Evolutionary conservation across 345 rosid genomes (phyloP).

Genomic region (Murraya koenigii): DNA sequence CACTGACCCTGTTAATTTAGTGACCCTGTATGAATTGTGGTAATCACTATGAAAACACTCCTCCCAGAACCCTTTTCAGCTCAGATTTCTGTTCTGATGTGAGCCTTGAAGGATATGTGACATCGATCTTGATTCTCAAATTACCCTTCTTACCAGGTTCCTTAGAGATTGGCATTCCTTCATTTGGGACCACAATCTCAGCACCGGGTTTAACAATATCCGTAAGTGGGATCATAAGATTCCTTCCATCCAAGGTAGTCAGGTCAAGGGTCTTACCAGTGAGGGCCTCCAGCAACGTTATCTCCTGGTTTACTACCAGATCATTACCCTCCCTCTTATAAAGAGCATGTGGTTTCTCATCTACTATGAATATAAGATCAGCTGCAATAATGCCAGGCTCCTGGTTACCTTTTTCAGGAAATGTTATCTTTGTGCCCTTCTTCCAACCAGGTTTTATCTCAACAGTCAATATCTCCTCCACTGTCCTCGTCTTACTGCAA

Average conservation of each 20-base stretch:
- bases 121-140: slow-evolving; percentile 75
- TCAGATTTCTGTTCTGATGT: slow-evolving; percentile 79
- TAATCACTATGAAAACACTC: slow-evolving; percentile 39
- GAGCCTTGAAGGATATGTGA: slow-evolving; percentile 77
- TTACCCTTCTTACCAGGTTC: slow-evolving; percentile 83
- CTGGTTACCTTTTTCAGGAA: slow-evolving; percentile 84
- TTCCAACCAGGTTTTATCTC: slow-evolving; percentile 98
- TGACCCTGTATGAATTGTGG: slow-evolving; percentile 17
- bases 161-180: slow-evolving; percentile 92
- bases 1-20: not conserved
- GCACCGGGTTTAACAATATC: slow-evolving; percentile 75
- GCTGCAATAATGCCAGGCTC: slow-evolving; percentile 79
- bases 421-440: slow-evolving; percentile 91
- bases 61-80: slow-evolving; percentile 70
- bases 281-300: slow-evolving; percentile 82
- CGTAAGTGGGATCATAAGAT: slow-evolving; percentile 60
- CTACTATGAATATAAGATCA: slow-evolving; percentile 70
- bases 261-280: slow-evolving; percentile 73
- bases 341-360: slow-evolving; percentile 81
- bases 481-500: slow-evolving; percentile 50
- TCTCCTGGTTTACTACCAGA: slow-evolving; percentile 63
- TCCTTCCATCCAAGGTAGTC: slow-evolving; percentile 72
- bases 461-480: slow-evolving; percentile 80
- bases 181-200: slow-evolving; percentile 73
- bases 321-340: slow-evolving; percentile 88